phyloP scores from a whole-genome alignment of 352 stramenopile genomes.

The Phytophthora fragariae region DNA sequence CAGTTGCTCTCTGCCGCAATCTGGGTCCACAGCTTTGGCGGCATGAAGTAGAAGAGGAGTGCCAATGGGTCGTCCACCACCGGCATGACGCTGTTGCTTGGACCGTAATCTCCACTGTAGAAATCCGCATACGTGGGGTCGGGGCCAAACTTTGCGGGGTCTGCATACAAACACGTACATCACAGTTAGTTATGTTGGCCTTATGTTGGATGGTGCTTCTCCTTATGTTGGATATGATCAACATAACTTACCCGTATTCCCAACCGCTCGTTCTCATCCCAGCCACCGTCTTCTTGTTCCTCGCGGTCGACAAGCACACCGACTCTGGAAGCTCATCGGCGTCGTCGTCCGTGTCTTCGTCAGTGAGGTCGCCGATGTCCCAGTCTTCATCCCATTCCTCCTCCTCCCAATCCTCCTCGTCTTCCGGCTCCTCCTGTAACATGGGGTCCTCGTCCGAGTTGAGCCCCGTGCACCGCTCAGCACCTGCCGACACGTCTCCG shows the following conservation, averaged over 20 bases:
- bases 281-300: background rate
- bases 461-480: background rate
- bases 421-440: background rate
- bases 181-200: constrained; percentile 1
- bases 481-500: background rate
- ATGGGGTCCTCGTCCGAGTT: no score
- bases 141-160: constrained; percentile 1
- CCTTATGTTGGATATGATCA: constrained; percentile 6
- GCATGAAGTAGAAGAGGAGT: constrained; percentile 14
- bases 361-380: constrained; percentile 3
- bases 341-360: constrained; percentile 6
- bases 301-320: background rate
- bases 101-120: constrained; percentile 2
- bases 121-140: background rate
- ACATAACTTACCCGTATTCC: constrained; percentile 10
- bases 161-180: background rate
- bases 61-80: constrained; percentile 7
- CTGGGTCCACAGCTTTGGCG: constrained; percentile 2
- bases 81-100: background rate
- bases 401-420: background rate
- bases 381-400: constrained; percentile 3
- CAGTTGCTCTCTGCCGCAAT: constrained; percentile 9
- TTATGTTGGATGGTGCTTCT: background rate
- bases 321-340: constrained; percentile 3
- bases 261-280: constrained; percentile 2